Evolutionary conservation across 129 eudicot species (phyloP).

Genomic region (Gnaphalium uliginosum): DNA sequence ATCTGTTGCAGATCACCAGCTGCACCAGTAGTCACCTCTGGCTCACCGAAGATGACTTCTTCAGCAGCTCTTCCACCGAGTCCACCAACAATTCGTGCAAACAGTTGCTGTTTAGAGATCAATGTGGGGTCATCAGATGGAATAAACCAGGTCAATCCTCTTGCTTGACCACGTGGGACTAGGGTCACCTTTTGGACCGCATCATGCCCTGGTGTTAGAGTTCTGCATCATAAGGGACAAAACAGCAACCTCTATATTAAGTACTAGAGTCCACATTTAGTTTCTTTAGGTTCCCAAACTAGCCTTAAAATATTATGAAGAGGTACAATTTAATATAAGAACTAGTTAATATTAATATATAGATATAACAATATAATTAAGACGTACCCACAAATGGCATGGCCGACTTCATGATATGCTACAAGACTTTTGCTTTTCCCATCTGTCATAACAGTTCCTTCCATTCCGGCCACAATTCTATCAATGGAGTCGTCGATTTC

Average conservation of each 20-base stretch:
- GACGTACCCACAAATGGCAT: constrained; percentile 96
- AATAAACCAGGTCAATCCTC: constrained; percentile 93
- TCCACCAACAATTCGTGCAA: constrained; percentile 96
- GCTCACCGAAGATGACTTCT: constrained; percentile 87
- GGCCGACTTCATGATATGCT: constrained; percentile 98
- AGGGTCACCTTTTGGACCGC: constrained; percentile 96
- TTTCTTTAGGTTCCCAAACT: background rate
- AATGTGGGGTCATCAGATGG: constrained; percentile 95
- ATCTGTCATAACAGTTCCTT: constrained; percentile 94
- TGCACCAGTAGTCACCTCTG: constrained; percentile 99
- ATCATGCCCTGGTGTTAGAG: constrained; percentile 95
- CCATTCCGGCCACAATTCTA: constrained; percentile 96
- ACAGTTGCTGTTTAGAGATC: constrained; percentile 89
- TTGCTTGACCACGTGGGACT: constrained; percentile 97
- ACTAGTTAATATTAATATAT: background rate
- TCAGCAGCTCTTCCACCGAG: constrained; percentile 99
- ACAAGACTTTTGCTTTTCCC: constrained; percentile 96
- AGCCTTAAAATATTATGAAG: background rate
- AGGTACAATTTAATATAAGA: background rate
- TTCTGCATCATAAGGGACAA: constrained; percentile 53
- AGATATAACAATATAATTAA: background rate
- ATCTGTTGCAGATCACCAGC: constrained; percentile 95
- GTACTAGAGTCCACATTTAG: background rate
- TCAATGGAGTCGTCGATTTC: constrained; percentile 95
- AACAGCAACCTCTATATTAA: background rate